Base-by-base conservation (phyloP, 192 early-diverging fungal genomes). In the Dissophora globulifera region DNA sequence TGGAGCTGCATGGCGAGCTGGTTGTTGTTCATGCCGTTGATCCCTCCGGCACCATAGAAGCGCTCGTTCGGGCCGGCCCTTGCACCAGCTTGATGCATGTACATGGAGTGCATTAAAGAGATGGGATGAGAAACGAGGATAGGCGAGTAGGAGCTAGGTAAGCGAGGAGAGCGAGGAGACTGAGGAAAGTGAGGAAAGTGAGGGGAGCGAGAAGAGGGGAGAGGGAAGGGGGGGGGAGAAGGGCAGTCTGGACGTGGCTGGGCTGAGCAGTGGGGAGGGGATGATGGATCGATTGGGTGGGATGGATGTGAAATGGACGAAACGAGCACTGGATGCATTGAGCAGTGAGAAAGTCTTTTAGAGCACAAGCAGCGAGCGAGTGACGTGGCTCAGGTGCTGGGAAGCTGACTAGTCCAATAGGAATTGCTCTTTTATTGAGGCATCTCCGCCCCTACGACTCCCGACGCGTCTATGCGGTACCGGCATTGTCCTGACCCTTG, bases 1-100 rank as follows among this genome's bases (percentile, higher is more conserved):
- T 61, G 67, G 6, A 38, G 67, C n/a, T 58, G 67, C 67, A 69
- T 61, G 25, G 67, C 67, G 29, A 61, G 27, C 50, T 69, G 67
- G 50, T 23, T 49, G 51, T 58, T 69, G 51, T 48, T 69, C 67
- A 69, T 61, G 27, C 67, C 59, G 16, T 50, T 62, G 48, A 62
- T 62, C 32, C 48, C 67, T 69, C 58, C 58, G 20, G 50, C 26
- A 25, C 45, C 40, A 19, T 68, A 58, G 55, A 64, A 64, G 35
- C 62, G 62, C 52, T 64, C 62, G 50, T 64, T 64, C n/a, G 51
- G 62, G 54, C 50, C 62, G 32, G 50, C 62, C 41, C 62, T 31
- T 20, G 62, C 50, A 53, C 50, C 62, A 54, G 52, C 52, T 33
- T 64, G 62, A 25, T 64, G 62, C 62, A 64, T 53, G 50, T 64